phyloP scores from a whole-genome alignment of 345 rosid genomes.

The Carallia pectinifolia region DNA sequence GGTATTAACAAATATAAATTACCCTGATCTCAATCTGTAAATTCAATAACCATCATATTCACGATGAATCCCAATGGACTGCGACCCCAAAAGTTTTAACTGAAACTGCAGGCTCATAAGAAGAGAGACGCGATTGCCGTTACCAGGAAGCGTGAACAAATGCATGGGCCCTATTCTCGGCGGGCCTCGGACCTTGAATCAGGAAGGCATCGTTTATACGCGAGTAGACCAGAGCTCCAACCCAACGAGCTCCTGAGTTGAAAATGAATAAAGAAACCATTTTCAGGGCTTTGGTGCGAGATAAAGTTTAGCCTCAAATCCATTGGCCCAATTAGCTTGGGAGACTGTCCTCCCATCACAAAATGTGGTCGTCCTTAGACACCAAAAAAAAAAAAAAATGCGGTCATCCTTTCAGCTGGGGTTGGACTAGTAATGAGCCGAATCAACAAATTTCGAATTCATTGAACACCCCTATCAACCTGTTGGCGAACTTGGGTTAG shows the following conservation, averaged over 20 bases:
- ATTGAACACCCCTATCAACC: no score
- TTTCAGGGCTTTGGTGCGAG: background rate
- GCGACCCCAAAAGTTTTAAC: constrained; percentile 29
- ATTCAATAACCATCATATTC: background rate
- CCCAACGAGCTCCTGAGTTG: constrained; percentile 27
- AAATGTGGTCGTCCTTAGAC: no score
- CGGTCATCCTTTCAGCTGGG: no score
- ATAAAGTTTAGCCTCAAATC: no score
- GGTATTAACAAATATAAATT: no score
- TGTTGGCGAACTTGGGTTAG: no score
- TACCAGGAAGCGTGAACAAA: constrained; percentile 41
- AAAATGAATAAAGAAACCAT: constrained; percentile 19
- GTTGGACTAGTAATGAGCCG: no score
- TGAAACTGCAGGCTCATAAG: constrained; percentile 36
- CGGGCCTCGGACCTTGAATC: constrained; percentile 16
- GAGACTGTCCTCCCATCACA: no score
- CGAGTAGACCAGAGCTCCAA: constrained; percentile 38
- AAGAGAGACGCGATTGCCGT: constrained; percentile 40
- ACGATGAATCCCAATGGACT: constrained; percentile 29
- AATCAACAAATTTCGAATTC: no score
- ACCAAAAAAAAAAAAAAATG: no score
- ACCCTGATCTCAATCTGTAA: constrained; percentile 2
- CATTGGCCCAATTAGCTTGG: no score
- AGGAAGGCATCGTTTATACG: constrained; percentile 36
- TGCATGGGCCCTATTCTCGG: constrained; percentile 41